Percentiles rank a stretch among this genome's conserved stretches.
Evolutionary conservation across 2,329 filamentous ascomycete genomes (phyloP).

Genomic region (Clonostachys solani): DNA sequence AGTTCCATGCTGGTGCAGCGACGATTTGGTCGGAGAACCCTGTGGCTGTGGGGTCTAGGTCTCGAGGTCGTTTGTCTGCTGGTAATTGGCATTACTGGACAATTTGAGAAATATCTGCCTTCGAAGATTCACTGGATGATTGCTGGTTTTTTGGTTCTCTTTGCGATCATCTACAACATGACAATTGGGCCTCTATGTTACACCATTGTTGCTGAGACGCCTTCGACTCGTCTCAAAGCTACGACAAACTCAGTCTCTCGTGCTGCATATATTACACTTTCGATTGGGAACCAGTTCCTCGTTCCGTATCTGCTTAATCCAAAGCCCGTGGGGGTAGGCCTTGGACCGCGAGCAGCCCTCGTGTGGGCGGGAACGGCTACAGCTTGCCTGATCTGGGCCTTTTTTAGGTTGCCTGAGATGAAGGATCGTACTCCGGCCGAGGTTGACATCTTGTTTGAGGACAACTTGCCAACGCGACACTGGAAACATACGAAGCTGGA

Average conservation of each 20-base stretch:
- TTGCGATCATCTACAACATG: conserved; percentile 33
- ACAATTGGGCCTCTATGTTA: conserved; percentile 31
- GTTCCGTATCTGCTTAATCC: conserved; percentile 11
- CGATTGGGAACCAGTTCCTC: conserved; percentile 11
- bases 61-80: conserved; percentile 26
- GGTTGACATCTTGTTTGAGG: conserved; percentile 14
- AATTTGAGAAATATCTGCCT: conserved; percentile 11
- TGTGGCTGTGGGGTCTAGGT: conserved; percentile 34
- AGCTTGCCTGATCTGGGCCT: conserved; percentile 10
- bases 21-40: conserved; percentile 31
- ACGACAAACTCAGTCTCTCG: conserved; percentile 12
- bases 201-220: conserved; percentile 35
- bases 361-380: conserved; percentile 9
- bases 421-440: conserved; percentile 11
- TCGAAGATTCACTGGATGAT: conserved; percentile 20
- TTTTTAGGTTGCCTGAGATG: conserved; percentile 13
- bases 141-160: conserved; percentile 29
- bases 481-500: conserved; percentile 3
- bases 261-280: conserved; percentile 6
- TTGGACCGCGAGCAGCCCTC: conserved; percentile 9
- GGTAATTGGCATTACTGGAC: conserved; percentile 22
- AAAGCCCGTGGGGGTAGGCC: conserved; percentile 8
- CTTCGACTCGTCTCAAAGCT: conserved; percentile 12
- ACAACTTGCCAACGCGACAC: conserved; percentile 10
- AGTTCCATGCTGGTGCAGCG: conserved; percentile 35